Conservation (phyloP, 345 rosid genomes). For the Physaria fendleri region DNA sequence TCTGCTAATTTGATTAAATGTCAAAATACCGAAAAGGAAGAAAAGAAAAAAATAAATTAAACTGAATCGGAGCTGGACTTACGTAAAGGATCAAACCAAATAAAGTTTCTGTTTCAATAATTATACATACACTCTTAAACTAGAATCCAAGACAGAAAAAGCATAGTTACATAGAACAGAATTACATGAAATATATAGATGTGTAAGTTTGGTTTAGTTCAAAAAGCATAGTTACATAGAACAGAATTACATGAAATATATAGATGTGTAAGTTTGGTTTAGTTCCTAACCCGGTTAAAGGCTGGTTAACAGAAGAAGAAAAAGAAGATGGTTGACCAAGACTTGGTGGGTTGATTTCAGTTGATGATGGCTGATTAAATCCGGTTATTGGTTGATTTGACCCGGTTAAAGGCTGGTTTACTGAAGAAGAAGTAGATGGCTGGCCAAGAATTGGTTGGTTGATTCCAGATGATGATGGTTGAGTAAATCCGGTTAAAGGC, state of each 20-base stretch:
- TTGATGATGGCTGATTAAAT: slow-evolving; percentile 36
- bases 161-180: slow-evolving; percentile 12
- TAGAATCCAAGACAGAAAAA: not conserved
- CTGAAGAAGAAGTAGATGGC: slow-evolving; percentile 9
- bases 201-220: too few species aligned
- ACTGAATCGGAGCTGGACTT: not conserved
- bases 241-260: slow-evolving; percentile 9
- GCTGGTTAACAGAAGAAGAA: too few species aligned
- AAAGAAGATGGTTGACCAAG: slow-evolving; percentile 27
- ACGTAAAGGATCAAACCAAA: not conserved
- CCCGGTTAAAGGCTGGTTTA: slow-evolving; percentile 39
- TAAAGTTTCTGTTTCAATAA: too few species aligned
- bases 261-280: not conserved
- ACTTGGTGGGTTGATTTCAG: slow-evolving; percentile 26
- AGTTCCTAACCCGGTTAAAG: too few species aligned
- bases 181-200: slow-evolving; percentile 1
- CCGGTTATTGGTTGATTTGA: slow-evolving; percentile 31
- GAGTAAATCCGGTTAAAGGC: slow-evolving; percentile 34
- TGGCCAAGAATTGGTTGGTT: slow-evolving; percentile 37
- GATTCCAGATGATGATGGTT: slow-evolving; percentile 27
- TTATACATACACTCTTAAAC: slow-evolving; percentile 5
- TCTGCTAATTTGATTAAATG: too few species aligned
- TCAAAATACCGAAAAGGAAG: too few species aligned
- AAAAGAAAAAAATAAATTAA: not conserved
- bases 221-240: not conserved